Evolutionary conservation across 306 rosid species (phyloP).

Genomic region (Prunus campanulata): DNA sequence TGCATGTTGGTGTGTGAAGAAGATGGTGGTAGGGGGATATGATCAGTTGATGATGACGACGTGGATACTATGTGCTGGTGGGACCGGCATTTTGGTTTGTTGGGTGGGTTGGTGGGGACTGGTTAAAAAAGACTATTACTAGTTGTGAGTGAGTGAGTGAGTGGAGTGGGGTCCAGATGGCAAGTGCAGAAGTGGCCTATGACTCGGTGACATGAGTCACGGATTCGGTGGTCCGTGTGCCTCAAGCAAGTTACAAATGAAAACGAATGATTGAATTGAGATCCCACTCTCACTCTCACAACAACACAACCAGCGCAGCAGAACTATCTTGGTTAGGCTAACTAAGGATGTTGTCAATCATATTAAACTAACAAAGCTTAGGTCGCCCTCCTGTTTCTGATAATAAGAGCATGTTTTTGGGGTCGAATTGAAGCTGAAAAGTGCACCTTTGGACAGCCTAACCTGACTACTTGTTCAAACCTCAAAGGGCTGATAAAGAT

Average conservation of each 20-base stretch:
- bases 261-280: too few species aligned
- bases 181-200: background rate
- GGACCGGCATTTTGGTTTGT: background rate
- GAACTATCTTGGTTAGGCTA: too few species aligned
- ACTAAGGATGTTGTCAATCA: too few species aligned
- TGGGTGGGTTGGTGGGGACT: constrained; percentile 13
- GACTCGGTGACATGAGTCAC: constrained; percentile 3
- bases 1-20: constrained; percentile 1
- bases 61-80: background rate
- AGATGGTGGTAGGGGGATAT: background rate
- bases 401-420: background rate
- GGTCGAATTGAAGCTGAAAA: background rate
- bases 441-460: background rate
- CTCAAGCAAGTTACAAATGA: background rate
- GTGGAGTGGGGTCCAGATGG: background rate
- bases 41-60: constrained; percentile 11
- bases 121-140: background rate
- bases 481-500: background rate
- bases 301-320: too few species aligned
- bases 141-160: background rate
- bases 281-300: too few species aligned
- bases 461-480: background rate
- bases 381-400: too few species aligned
- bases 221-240: background rate
- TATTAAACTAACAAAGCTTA: too few species aligned